phyloP scores from a whole-genome alignment of 805 yeast species.

The Tanozyma kutaoensis region DNA sequence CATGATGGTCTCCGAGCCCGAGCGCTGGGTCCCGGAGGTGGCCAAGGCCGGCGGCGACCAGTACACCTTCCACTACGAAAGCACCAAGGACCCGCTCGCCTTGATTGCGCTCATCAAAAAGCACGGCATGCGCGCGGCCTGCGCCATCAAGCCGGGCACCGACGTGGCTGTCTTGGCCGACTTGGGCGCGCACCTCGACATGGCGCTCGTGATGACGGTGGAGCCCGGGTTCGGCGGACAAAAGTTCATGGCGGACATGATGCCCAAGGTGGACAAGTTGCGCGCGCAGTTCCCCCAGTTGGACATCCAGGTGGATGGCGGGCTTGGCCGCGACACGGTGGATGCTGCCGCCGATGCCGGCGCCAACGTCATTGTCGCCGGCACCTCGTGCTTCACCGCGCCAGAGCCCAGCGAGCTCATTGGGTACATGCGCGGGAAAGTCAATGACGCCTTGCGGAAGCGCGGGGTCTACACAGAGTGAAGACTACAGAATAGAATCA shows the following conservation, averaged over 20 bases:
- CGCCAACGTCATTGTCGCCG: slow-evolving; percentile 96
- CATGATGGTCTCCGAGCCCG: slow-evolving; percentile 94
- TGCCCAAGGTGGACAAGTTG: slow-evolving; percentile 81
- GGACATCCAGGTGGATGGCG: slow-evolving; percentile 95
- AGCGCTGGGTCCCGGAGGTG: slow-evolving; percentile 85
- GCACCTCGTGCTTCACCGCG: slow-evolving; percentile 87
- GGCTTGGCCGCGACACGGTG: slow-evolving; percentile 76
- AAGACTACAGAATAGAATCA: background rate
- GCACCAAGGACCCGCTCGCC: slow-evolving; percentile 65
- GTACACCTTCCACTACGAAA: slow-evolving; percentile 92
- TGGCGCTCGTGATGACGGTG: slow-evolving; percentile 97
- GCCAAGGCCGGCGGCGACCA: slow-evolving; percentile 93
- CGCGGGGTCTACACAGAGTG: slow-evolving; percentile 23
- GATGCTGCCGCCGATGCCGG: slow-evolving; percentile 91
- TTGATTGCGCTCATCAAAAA: slow-evolving; percentile 65
- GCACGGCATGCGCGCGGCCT: slow-evolving; percentile 84
- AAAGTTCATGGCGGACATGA: slow-evolving; percentile 88
- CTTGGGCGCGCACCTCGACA: slow-evolving; percentile 65
- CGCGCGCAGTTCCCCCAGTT: slow-evolving; percentile 64
- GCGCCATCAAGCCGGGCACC: slow-evolving; percentile 91
- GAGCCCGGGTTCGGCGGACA: slow-evolving; percentile 99
- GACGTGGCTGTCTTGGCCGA: slow-evolving; percentile 72
- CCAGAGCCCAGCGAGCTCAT: slow-evolving; percentile 69
- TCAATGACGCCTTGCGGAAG: slow-evolving; percentile 31
- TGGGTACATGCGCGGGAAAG: slow-evolving; percentile 49